Base-by-base conservation (phyloP, 2,329 filamentous ascomycete species). In the Trichoderma lentiforme region DNA sequence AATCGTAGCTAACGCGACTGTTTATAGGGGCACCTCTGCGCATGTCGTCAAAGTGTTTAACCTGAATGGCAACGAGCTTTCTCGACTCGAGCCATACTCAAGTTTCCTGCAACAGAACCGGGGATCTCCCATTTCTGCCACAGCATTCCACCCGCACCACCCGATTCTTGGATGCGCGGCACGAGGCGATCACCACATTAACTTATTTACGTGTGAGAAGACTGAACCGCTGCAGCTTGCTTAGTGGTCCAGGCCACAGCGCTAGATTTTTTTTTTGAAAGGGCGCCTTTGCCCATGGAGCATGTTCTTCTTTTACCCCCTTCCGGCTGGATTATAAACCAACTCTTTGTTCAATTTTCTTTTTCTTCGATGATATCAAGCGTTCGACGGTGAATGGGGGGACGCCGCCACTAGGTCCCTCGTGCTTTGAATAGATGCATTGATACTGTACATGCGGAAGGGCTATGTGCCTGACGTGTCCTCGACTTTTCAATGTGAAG, bases 11-110 rank as follows among this genome's bases (percentile, higher is more conserved):
- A 36, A 70, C 57, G 30, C 3, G 1, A 4, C n/a, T 36, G 14
- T 62, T 8, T 28, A 72, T 76, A 97, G 94, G 73, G 96, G 96
- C 77, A 96, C 94, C 30, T 95, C 94, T 71, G 89, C 92, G 64
- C 95, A 97, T 79, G 88, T 90, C 28, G 93, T 98, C 77, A 97
- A 97, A 82, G 90, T 97, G 24, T 98, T 96, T 86, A 98, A 97
- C 82, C 91, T 96, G 72, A 92, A 92, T 73, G 93, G 94, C 39
- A 87, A 87, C 69, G 89, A 93, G 75, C 89, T 98, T 62, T 96
- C 93, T 6, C 91, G 90, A 24, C 89, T 96, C 74, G 95, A 98
- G 80, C 95, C 95, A 0, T 97, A 97, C 81, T 94, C 93, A 61
- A 94, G 92, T 79, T 97, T 97, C 84, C 85, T 97, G 18, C 91